phyloP scores from a whole-genome alignment of 768 basidiomycete genomes.

The Pisolithus marmoratus region DNA sequence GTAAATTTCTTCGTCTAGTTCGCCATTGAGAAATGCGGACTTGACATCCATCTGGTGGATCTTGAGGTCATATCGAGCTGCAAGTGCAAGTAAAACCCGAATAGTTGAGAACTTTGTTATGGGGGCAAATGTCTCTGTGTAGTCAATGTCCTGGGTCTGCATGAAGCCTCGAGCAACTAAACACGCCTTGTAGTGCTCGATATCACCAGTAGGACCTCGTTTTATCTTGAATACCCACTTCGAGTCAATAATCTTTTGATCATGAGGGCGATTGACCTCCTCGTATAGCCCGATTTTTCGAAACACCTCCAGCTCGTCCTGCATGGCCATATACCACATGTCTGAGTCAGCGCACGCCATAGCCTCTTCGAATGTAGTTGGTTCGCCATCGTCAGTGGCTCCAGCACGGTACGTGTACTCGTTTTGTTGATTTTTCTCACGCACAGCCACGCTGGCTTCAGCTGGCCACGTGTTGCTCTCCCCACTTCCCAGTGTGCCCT shows the following conservation, averaged over 20 bases:
- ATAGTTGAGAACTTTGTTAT: constrained; percentile 17
- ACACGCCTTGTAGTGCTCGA: constrained; percentile 32
- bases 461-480: background rate
- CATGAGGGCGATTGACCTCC: background rate
- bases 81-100: constrained; percentile 12
- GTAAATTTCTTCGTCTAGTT: constrained; percentile 22
- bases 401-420: background rate
- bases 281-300: background rate
- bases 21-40: constrained; percentile 17
- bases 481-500: background rate
- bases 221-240: constrained; percentile 6
- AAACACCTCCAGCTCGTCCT: background rate
- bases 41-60: constrained; percentile 25
- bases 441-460: too few relatives aligned
- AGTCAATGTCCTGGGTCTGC: constrained; percentile 31
- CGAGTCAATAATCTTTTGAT: background rate
- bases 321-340: constrained; percentile 1
- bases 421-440: background rate
- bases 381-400: background rate
- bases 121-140: constrained; percentile 27
- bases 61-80: background rate
- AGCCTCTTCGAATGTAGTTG: background rate
- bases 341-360: background rate
- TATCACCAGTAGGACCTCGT: constrained; percentile 15
- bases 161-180: constrained; percentile 34